These are phyloP conservation scores for Penicillium salamii DNA, from an alignment of 495 filamentous ascomycete genomes.

Conservation along the genomic window DNA sequence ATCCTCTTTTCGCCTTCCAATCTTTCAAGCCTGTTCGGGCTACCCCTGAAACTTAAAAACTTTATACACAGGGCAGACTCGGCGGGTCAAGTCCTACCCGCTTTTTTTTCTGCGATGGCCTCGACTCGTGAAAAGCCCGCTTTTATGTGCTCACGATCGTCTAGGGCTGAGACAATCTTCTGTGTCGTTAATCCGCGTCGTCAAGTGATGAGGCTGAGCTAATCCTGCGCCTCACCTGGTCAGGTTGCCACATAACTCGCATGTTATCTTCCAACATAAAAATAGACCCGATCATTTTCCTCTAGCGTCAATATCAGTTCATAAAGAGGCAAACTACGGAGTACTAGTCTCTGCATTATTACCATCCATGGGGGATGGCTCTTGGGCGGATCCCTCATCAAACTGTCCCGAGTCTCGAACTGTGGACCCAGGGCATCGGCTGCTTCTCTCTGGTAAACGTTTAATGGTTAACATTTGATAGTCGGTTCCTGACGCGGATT, in stretches of 20 bases:
- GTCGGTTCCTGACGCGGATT: neutral
- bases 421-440: slow-evolving; percentile 1
- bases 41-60: neutral
- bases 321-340: neutral
- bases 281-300: neutral
- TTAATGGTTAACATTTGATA: neutral
- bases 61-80: neutral
- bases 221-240: slow-evolving; percentile 3
- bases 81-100: neutral
- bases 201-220: slow-evolving; percentile 18
- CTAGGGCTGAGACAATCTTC: slow-evolving; percentile 17
- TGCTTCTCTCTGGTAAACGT: neutral
- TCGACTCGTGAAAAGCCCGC: neutral
- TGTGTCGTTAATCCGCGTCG: neutral
- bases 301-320: neutral
- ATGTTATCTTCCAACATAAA: neutral
- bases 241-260: neutral
- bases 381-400: neutral
- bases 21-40: neutral
- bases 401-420: neutral
- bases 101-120: neutral
- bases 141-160: slow-evolving; percentile 13
- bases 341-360: neutral
- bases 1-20: neutral
- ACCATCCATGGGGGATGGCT: neutral